Conservation (phyloP, 2,329 filamentous ascomycete species). For the Colletotrichum sp. region DNA sequence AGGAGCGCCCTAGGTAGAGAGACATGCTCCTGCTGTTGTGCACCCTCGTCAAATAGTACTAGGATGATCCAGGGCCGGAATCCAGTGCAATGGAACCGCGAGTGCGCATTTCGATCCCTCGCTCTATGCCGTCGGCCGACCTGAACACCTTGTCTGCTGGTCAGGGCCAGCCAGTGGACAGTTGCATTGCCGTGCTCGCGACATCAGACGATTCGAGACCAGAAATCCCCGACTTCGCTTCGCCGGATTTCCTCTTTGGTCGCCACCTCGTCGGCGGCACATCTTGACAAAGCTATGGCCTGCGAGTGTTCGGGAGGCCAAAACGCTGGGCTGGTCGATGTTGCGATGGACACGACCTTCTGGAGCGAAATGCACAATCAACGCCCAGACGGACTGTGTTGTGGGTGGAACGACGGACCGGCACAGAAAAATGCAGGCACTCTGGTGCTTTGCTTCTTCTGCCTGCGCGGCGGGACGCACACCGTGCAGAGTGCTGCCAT, state of each 20-base stretch:
- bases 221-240: not conserved
- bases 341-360: not conserved
- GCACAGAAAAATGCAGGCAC: not conserved
- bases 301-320: not conserved
- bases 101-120: not conserved
- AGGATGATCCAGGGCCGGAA: not conserved
- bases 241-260: not conserved
- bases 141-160: not conserved
- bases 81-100: not conserved
- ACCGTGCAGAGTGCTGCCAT: not conserved
- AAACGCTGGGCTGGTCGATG: not conserved
- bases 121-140: conserved; percentile 1
- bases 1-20: not conserved
- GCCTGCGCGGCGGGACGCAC: not conserved
- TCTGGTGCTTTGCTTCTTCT: not conserved
- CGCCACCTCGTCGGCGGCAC: not conserved
- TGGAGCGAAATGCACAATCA: not conserved
- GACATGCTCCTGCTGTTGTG: not conserved
- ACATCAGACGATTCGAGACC: conserved; percentile 4
- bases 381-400: not conserved
- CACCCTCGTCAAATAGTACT: not conserved
- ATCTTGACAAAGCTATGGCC: not conserved
- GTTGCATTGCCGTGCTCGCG: not conserved
- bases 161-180: not conserved
- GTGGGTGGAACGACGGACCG: not conserved